phyloP scores from a whole-genome alignment of 164 flowering plant species.

The Aristolochia californica region DNA sequence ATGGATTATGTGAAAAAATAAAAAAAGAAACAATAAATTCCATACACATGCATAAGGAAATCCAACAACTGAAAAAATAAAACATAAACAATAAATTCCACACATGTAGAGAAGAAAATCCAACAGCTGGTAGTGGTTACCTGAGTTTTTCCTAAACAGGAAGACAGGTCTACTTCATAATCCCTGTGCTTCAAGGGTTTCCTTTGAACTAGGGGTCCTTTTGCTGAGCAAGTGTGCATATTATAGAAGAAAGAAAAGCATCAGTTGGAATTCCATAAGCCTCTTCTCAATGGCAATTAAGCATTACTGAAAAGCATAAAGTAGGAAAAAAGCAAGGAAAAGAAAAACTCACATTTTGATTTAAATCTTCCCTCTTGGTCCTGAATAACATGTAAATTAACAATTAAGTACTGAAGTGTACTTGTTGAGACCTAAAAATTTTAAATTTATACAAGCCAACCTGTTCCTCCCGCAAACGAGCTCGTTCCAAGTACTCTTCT shows the following conservation, averaged over 20 bases:
- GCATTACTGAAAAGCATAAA: background rate
- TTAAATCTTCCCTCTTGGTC: constrained; percentile 35
- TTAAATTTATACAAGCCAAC: constrained; percentile 13
- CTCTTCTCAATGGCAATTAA: background rate
- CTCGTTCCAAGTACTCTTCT: constrained; percentile 83
- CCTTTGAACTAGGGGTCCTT: constrained; percentile 89
- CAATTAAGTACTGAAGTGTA: background rate
- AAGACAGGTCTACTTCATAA: constrained; percentile 91
- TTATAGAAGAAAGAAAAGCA: background rate
- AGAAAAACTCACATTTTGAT: constrained; percentile 39
- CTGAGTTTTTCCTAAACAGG: constrained; percentile 97
- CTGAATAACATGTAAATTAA: constrained; percentile 11
- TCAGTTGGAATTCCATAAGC: background rate
- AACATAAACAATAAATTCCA: background rate
- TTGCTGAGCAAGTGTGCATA: constrained; percentile 36
- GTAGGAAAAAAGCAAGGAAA: background rate
- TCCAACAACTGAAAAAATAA: background rate
- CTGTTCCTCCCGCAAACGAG: constrained; percentile 74
- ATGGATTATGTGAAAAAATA: background rate
- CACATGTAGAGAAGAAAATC: background rate
- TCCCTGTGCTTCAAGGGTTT: constrained; percentile 95
- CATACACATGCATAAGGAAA: background rate
- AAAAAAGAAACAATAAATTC: background rate
- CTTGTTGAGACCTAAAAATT: background rate
- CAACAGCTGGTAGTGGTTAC: constrained; percentile 17